Conservation (phyloP, 1,284 basidiomycete species). For the Cystobasidium sp. region DNA sequence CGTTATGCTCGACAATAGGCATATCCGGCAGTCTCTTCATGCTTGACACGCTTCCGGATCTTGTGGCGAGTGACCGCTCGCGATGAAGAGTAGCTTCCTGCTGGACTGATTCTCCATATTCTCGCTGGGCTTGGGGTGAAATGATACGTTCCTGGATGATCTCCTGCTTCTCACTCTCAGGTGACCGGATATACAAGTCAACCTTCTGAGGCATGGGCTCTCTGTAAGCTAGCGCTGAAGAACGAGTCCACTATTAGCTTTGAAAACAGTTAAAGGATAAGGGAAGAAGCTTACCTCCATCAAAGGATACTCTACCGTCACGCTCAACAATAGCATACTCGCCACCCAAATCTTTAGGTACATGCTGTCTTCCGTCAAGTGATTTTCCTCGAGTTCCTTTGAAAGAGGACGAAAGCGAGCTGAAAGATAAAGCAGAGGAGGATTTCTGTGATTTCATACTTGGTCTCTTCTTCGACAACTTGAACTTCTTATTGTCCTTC, state of each 20-base stretch:
- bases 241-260: background rate
- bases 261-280: background rate
- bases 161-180: conserved; percentile 35
- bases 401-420: conserved; percentile 32
- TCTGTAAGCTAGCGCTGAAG: background rate
- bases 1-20: background rate
- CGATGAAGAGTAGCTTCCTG: conserved; percentile 7
- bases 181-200: conserved; percentile 24
- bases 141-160: conserved; percentile 43
- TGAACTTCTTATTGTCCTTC: conserved; percentile 10
- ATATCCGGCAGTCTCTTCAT: conserved; percentile 14
- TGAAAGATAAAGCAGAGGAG: conserved; percentile 30
- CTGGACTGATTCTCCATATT: conserved; percentile 22
- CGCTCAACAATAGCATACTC: conserved; percentile 42
- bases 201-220: conserved; percentile 13
- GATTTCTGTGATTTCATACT: conserved; percentile 40
- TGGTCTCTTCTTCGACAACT: conserved; percentile 32
- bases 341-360: conserved; percentile 5
- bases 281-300: conserved; percentile 10
- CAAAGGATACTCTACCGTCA: conserved; percentile 32
- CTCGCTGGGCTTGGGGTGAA: conserved; percentile 36
- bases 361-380: conserved; percentile 7
- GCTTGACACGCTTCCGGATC: conserved; percentile 23
- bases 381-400: conserved; percentile 25
- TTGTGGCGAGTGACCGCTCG: conserved; percentile 2